Evolutionary conservation across 192 early-diverging fungal species (phyloP).

Genomic region (Umbelopsis sp.): DNA sequence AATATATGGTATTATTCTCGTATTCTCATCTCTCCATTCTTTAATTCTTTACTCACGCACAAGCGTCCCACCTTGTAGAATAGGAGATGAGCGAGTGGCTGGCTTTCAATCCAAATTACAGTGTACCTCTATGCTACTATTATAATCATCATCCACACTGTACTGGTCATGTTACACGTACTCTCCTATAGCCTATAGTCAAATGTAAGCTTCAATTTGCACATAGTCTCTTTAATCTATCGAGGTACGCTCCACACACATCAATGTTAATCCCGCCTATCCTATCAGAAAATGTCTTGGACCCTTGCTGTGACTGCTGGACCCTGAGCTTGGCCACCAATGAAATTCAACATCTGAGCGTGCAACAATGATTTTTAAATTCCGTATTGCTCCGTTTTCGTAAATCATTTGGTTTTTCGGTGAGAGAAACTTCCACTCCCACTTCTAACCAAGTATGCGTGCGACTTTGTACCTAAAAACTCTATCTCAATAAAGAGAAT

Average conservation of each 20-base stretch:
- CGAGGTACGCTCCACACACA: too few relatives aligned
- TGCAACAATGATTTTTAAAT: neutral
- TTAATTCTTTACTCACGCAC: conserved; percentile 1
- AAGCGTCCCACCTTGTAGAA: neutral
- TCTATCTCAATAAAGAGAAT: too few relatives aligned
- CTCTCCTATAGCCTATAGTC: neutral
- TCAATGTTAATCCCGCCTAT: neutral
- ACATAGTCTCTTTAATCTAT: too few relatives aligned
- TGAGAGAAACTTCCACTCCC: too few relatives aligned
- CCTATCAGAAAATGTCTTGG: neutral
- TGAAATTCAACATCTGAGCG: neutral
- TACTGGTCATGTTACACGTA: conserved; percentile 3
- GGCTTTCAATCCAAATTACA: neutral
- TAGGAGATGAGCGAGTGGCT: neutral
- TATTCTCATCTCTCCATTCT: neutral
- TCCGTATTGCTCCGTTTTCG: too few relatives aligned
- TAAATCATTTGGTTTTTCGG: too few relatives aligned
- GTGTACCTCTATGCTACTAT: neutral
- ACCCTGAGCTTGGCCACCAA: conserved; percentile 14
- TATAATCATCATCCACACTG: neutral
- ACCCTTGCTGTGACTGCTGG: conserved; percentile 20
- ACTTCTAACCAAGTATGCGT: too few relatives aligned
- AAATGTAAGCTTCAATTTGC: too few relatives aligned
- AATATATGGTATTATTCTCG: neutral
- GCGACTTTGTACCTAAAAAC: too few relatives aligned